Base-by-base conservation (phyloP, 495 filamentous ascomycete species). In the Evansstolkia leycettana region DNA sequence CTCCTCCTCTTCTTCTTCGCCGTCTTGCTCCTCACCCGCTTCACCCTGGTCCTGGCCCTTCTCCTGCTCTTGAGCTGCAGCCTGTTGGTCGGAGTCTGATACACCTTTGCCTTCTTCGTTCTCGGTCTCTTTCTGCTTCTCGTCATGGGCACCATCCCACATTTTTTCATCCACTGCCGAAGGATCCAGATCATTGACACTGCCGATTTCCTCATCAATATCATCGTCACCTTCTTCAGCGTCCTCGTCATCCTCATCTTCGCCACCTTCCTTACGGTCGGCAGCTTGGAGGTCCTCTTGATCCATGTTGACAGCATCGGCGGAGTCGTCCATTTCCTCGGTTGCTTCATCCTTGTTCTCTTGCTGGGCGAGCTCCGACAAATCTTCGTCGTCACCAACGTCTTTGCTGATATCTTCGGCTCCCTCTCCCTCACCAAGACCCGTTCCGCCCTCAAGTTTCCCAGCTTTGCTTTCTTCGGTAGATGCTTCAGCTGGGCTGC, bases 371-470 rank as follows among this genome's bases (percentile, higher is more conserved):
- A 96, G 67, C 35, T 99, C 92, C 1, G 81, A 78, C 9, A 99
- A 55, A 55, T 96, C 85, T 57, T 99, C 92, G 40, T 96, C 89
- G 31, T 85, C 79, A 40, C 82, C 72, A 31, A 99, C 78, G 50
- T 96, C 89, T 46, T 96, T 94, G 58, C 87, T 94, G 37, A 99
- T 95, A 60, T 99, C 88, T 49, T 96, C 85, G 1, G 79, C 85
- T 16, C 87, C 92, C 48, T 94, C 82, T 9, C 88, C 89, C 37
- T 94, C 89, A 18, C 90, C 92, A n/a, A 99, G 73, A 16, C 92
- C 92, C 3, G 88, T 96, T n/a, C 92, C 92, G 33, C 69, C 73
- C 54, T 99, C 88, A 27, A 94, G 64, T 43, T 88, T 75, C 5
- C 84, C 82, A 12, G 72, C 66, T 41, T 80, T 72, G 24, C 74